These are phyloP conservation scores for Spinellus fusiger DNA, from an alignment of 192 early-diverging fungal genomes.

Conservation along the genomic window DNA sequence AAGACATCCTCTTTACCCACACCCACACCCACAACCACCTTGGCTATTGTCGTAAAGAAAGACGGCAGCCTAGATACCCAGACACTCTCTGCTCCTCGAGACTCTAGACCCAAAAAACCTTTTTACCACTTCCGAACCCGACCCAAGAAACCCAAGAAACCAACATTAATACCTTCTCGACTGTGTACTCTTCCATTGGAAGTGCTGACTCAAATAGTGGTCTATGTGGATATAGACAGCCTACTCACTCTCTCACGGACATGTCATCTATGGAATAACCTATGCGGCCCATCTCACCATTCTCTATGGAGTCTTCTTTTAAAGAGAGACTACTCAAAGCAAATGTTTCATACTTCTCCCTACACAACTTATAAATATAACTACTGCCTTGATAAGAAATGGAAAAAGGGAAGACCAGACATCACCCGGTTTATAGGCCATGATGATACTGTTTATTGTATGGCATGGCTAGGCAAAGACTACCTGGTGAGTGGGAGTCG, in stretches of 20 bases:
- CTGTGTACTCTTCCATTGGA: background rate
- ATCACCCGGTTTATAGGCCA: slow-evolving; percentile 68
- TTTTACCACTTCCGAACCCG: background rate
- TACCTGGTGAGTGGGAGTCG: slow-evolving; percentile 75
- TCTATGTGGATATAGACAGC: background rate
- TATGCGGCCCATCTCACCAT: background rate
- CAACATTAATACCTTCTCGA: background rate
- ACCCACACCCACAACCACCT: background rate
- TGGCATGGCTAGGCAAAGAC: slow-evolving; percentile 72
- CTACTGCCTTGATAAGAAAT: slow-evolving; percentile 50
- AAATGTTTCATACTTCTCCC: background rate
- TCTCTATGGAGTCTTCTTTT: background rate
- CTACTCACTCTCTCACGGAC: background rate
- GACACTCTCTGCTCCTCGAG: background rate
- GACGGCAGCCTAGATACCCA: background rate
- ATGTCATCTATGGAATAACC: background rate
- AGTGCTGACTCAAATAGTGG: background rate
- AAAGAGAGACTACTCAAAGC: background rate
- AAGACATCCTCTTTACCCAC: background rate
- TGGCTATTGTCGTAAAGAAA: background rate
- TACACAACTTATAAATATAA: slow-evolving; percentile 63
- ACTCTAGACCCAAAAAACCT: background rate
- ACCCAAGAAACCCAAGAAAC: background rate
- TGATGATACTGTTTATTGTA: slow-evolving; percentile 82
- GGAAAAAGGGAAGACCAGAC: slow-evolving; percentile 40